These are phyloP conservation scores for Aspergillus carlsbadensis DNA, from an alignment of 495 filamentous ascomycete species.

Conservation along the genomic window DNA sequence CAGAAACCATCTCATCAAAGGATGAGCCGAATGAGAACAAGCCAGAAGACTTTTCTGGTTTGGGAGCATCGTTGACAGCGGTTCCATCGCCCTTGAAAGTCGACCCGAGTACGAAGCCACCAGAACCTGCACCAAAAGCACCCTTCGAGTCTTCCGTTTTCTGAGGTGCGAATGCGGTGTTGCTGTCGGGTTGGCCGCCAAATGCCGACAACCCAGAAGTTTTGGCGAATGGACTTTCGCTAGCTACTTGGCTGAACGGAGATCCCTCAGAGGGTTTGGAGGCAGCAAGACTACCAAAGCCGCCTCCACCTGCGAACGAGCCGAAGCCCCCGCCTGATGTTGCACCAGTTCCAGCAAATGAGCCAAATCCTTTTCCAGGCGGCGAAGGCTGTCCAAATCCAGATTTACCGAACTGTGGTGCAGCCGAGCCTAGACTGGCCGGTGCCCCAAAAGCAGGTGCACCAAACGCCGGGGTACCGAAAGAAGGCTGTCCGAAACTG, in stretches of 20 bases:
- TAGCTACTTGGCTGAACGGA: conserved; percentile 26
- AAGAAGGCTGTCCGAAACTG: conserved; percentile 34
- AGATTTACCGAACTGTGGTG: conserved; percentile 33
- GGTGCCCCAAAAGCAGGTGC: conserved; percentile 21
- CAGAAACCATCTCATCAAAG: conserved; percentile 29
- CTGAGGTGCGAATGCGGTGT: conserved; percentile 38
- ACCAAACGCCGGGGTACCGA: conserved; percentile 14
- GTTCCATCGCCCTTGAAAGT: conserved; percentile 77
- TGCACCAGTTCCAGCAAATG: conserved; percentile 23
- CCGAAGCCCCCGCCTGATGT: conserved; percentile 39
- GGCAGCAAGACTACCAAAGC: conserved; percentile 35
- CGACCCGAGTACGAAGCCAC: conserved; percentile 70
- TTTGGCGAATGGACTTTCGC: conserved; percentile 21
- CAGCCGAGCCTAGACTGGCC: conserved; percentile 26
- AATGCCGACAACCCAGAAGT: conserved; percentile 24
- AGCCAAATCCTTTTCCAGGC: conserved; percentile 28
- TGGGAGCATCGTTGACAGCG: conserved; percentile 59
- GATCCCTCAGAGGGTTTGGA: conserved; percentile 27
- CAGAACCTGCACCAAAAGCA: conserved; percentile 51
- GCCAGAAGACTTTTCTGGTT: conserved; percentile 41
- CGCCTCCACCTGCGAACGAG: conserved; percentile 31
- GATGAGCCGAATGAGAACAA: conserved; percentile 36
- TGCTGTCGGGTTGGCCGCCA: conserved; percentile 26
- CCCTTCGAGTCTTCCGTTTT: conserved; percentile 35
- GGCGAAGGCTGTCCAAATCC: conserved; percentile 48